Conservation (phyloP, 305 asterid species). For the Coffea humblotiana region DNA sequence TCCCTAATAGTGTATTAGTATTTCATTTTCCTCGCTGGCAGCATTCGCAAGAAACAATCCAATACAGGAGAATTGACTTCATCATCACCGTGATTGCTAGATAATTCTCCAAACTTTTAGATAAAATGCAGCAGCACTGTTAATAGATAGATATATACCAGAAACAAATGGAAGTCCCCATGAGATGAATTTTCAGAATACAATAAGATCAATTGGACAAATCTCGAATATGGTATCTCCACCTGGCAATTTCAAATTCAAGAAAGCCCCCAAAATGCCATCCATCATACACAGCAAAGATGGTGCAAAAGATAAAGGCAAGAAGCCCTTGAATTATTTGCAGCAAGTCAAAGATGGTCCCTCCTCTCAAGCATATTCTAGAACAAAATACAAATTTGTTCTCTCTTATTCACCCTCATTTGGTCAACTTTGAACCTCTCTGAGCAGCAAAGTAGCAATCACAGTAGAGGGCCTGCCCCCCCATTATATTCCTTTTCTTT, state of each 20-base stretch:
- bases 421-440: conserved; percentile 15
- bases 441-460: not conserved
- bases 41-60: conserved; percentile 16
- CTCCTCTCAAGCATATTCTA: not conserved
- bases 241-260: not conserved
- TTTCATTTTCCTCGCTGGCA: not conserved
- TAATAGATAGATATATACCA: no score
- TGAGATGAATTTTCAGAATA: not conserved
- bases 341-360: conserved; percentile 9
- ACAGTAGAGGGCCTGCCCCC: conserved; percentile 15
- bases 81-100: not conserved
- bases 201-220: not conserved
- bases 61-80: not conserved
- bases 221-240: not conserved
- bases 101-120: not conserved
- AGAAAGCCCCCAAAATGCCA: not conserved
- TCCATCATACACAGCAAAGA: not conserved
- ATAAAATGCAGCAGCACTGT: no score
- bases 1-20: not conserved
- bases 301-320: not conserved
- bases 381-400: not conserved
- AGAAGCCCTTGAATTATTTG: not conserved
- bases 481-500: not conserved
- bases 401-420: not conserved
- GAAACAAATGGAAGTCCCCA: not conserved